Conservation (phyloP, 2,329 filamentous ascomycete genomes). For the Ophiosphaerella herpotricha region DNA sequence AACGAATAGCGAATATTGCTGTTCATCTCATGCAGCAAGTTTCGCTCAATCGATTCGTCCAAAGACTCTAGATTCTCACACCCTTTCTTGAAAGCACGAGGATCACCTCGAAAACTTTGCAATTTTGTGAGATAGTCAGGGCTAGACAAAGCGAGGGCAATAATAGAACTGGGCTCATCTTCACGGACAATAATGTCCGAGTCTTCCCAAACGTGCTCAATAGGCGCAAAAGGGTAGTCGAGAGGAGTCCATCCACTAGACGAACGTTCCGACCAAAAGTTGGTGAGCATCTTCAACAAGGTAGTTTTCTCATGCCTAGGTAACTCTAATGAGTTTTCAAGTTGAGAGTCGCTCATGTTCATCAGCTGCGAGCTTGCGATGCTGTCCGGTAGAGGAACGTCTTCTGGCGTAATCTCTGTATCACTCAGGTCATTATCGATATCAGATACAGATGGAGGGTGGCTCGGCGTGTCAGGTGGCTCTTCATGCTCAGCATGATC, state of each 20-base stretch:
- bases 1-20: constrained; percentile 97
- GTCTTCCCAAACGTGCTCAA: constrained; percentile 95
- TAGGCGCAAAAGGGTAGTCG: constrained; percentile 81
- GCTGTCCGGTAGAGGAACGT: constrained; percentile 67
- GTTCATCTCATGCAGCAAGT: constrained; percentile 79
- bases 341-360: constrained; percentile 58
- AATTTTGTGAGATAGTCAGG: constrained; percentile 86
- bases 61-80: constrained; percentile 28
- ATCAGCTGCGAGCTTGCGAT: constrained; percentile 59
- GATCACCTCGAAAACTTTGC: constrained; percentile 61
- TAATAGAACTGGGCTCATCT: constrained; percentile 94
- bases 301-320: constrained; percentile 93
- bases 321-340: constrained; percentile 71
- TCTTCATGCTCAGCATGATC: constrained; percentile 30
- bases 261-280: constrained; percentile 97
- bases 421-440: constrained; percentile 63
- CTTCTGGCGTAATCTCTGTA: constrained; percentile 71
- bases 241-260: constrained; percentile 91
- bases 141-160: constrained; percentile 88
- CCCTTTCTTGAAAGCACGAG: constrained; percentile 21
- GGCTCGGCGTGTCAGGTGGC: constrained; percentile 31
- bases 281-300: constrained; percentile 91
- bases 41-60: constrained; percentile 81
- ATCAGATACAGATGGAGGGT: constrained; percentile 55
- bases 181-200: constrained; percentile 96